These are phyloP conservation scores for Microcyclospora tardicrescens DNA, from an alignment of 2,329 filamentous ascomycete genomes.

Conservation along the genomic window DNA sequence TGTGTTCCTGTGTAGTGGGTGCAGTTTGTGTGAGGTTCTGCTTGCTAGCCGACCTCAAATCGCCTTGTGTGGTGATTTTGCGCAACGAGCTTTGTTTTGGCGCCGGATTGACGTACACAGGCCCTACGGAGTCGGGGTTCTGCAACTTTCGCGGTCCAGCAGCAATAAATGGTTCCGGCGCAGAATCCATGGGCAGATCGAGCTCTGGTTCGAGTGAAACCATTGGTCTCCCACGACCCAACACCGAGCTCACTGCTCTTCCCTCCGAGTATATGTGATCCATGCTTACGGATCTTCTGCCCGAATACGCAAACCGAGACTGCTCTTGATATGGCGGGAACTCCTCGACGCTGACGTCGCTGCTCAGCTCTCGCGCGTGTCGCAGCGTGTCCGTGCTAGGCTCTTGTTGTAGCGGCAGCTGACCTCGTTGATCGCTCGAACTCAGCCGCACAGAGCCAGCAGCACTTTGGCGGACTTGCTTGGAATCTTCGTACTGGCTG, in stretches of 20 bases:
- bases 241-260: conserved; percentile 28
- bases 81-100: conserved; percentile 11
- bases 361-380: too few species aligned
- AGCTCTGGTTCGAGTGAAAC: conserved; percentile 31
- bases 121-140: conserved; percentile 25
- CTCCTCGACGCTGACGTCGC: too few species aligned
- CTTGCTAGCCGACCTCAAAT: conserved; percentile 14
- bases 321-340: too few species aligned
- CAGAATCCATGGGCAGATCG: conserved; percentile 56
- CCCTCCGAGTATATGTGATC: conserved; percentile 47
- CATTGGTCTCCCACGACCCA: conserved; percentile 31
- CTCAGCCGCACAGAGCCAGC: too few species aligned
- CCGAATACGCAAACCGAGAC: not conserved
- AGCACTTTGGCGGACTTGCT: too few species aligned
- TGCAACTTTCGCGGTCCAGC: conserved; percentile 54
- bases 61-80: conserved; percentile 21
- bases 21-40: conserved; percentile 4
- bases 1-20: conserved; percentile 27
- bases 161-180: conserved; percentile 73
- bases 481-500: conserved; percentile 2
- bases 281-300: conserved; percentile 56
- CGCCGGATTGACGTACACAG: conserved; percentile 21
- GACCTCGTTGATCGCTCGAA: too few species aligned
- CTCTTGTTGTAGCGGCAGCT: too few species aligned
- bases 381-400: too few species aligned